Evolutionary conservation across 2,329 filamentous ascomycete species (phyloP).

Genomic region (Westerdykella sp.): DNA sequence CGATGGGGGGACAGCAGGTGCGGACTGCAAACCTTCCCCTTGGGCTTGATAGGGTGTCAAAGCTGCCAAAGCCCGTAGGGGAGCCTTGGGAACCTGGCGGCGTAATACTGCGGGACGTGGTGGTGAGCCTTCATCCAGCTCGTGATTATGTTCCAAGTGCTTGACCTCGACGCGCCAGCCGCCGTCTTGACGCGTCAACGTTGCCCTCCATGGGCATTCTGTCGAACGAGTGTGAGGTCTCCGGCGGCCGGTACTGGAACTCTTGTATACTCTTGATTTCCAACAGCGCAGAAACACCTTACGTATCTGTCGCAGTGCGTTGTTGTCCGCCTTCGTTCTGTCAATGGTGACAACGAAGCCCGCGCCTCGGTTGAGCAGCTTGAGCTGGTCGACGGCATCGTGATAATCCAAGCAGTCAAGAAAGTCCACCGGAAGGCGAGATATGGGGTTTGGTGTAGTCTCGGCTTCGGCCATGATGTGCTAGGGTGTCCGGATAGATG

Average conservation of each 20-base stretch:
- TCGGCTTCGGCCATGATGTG: too few relatives aligned
- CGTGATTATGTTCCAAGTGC: conserved; percentile 1
- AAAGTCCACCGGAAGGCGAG: background rate
- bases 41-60: conserved; percentile 1
- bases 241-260: background rate
- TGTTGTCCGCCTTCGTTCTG: conserved; percentile 1
- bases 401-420: conserved; percentile 1
- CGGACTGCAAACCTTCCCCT: background rate
- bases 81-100: background rate
- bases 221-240: background rate
- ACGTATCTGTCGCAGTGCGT: background rate
- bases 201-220: conserved; percentile 1
- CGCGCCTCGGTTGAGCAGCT: conserved; percentile 1
- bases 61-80: background rate
- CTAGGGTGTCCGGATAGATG: too few relatives aligned
- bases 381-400: conserved; percentile 2
- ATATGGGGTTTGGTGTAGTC: too few relatives aligned
- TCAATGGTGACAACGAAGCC: conserved; percentile 2
- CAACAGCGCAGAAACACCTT: conserved; percentile 1
- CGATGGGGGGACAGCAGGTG: too few relatives aligned
- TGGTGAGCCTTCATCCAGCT: conserved; percentile 2
- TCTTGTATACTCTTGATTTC: background rate
- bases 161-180: conserved; percentile 3
- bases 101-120: background rate
- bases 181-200: background rate